Base-by-base conservation (phyloP, 2,329 filamentous ascomycete genomes). In the Setomelanomma holmii region DNA sequence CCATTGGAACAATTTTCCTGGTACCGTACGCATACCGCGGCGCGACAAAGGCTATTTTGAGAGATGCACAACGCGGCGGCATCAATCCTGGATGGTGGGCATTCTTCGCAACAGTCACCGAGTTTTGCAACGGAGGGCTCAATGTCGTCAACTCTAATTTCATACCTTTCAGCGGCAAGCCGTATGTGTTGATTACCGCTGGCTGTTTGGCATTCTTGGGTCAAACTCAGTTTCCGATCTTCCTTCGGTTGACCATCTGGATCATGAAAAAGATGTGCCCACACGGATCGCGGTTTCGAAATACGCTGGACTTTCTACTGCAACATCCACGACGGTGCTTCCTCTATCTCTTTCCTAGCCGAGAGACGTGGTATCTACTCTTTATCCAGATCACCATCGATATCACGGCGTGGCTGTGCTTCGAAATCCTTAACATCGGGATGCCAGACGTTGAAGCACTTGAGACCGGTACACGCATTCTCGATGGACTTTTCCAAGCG, bases 401-500 rank as follows among this genome's bases (percentile, higher is more conserved):
- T 50, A 79, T 81, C 0, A 79, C 85, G 16, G 85, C 89, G 58
- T 89, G 86, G 87, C 76, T 82, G 0, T 81, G 81, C 0, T 89
- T 89, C 56, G 85, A 88, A 67, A 73, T 89, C 3, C 75, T 90
- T 2, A 87, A 89, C 40, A 78, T 89, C 36, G 83, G 84, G 1
- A 88, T 89, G 58, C 72, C 80, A 1, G 77, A 78, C 1, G 76
- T 89, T 1, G 77, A 82, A 23, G 65, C 68, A 4, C 79, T 88
- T 12, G 80, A 84, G 0, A 64, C 76, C 0, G 79, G 80, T 0
- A 80, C 82, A 14, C 80, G 86, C 1, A 76, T 86, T 4, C 75
- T 89, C 19, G 86, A 87, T 58, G 87, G 86, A 0, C 75, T 89
- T 3, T 90, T 89, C 62, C 85, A 88, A 65, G 84, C 84, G 1